phyloP scores from a whole-genome alignment of 2,329 filamentous ascomycete genomes.

The Aspergillus ustus region DNA sequence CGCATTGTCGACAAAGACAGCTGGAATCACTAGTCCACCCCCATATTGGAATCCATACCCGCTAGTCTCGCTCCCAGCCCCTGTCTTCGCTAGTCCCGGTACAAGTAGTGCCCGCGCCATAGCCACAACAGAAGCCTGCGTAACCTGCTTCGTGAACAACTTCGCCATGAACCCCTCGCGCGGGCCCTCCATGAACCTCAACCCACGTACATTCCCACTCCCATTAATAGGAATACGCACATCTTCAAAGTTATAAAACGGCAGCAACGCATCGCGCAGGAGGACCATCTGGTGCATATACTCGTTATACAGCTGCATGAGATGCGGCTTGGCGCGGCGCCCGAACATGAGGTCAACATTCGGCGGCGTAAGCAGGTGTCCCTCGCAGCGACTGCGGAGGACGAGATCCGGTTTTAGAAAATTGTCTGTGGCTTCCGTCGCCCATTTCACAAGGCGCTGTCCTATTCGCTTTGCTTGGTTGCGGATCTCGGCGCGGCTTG shows the following conservation, averaged over 20 bases:
- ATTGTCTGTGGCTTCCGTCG: conserved; percentile 6
- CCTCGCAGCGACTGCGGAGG: conserved; percentile 27
- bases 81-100: not conserved
- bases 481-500: conserved; percentile 20
- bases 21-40: conserved; percentile 27
- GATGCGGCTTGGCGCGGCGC: conserved; percentile 23
- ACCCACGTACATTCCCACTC: conserved; percentile 13
- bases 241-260: conserved; percentile 28
- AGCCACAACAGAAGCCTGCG: conserved; percentile 16
- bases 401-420: conserved; percentile 17
- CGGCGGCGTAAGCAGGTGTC: conserved; percentile 25
- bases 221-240: conserved; percentile 24
- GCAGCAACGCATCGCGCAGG: conserved; percentile 26
- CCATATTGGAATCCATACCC: conserved; percentile 33
- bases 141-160: conserved; percentile 22
- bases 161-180: conserved; percentile 22
- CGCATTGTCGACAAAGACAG: conserved; percentile 21
- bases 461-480: conserved; percentile 25
- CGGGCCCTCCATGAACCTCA: conserved; percentile 21
- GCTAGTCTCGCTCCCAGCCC: not conserved
- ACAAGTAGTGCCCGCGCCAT: conserved; percentile 24
- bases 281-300: conserved; percentile 33
- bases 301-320: conserved; percentile 32
- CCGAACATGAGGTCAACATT: conserved; percentile 29
- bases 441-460: conserved; percentile 22